Conservation (phyloP, 441 rosid genomes). For the Erodium moschatum region DNA sequence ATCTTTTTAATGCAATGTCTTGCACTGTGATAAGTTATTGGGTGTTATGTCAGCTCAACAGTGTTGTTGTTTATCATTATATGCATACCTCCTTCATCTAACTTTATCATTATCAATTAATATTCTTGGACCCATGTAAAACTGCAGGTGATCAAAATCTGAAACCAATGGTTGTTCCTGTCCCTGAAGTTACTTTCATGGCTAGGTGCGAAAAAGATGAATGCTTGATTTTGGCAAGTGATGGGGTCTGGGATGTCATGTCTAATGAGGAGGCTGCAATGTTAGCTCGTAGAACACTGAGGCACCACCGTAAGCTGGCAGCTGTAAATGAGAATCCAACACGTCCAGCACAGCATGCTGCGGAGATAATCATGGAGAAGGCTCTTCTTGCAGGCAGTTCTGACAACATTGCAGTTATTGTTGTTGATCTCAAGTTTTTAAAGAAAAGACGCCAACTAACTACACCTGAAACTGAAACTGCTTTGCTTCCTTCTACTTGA, state of each 20-base stretch:
- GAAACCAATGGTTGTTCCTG: slow-evolving; percentile 12
- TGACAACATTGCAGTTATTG: slow-evolving; percentile 10
- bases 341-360: slow-evolving; percentile 10
- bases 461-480: neutral
- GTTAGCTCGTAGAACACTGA: slow-evolving; percentile 12
- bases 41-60: neutral
- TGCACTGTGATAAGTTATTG: neutral
- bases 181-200: slow-evolving; percentile 13
- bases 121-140: neutral
- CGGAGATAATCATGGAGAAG: neutral
- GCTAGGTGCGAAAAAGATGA: slow-evolving; percentile 11
- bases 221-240: slow-evolving; percentile 24
- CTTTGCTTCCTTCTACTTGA: neutral
- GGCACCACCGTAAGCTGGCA: slow-evolving; percentile 13
- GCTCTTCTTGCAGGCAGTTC: slow-evolving; percentile 8
- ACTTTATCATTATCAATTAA: neutral
- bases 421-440: neutral
- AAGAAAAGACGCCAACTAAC: neutral
- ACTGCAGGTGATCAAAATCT: slow-evolving; percentile 8
- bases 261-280: slow-evolving; percentile 6
- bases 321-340: neutral
- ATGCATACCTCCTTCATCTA: neutral
- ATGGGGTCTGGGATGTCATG: slow-evolving; percentile 23
- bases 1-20: neutral
- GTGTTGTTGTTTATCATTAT: neutral